Evolutionary conservation across 768 basidiomycete species (phyloP).

Genomic region (Calocera cornea): DNA sequence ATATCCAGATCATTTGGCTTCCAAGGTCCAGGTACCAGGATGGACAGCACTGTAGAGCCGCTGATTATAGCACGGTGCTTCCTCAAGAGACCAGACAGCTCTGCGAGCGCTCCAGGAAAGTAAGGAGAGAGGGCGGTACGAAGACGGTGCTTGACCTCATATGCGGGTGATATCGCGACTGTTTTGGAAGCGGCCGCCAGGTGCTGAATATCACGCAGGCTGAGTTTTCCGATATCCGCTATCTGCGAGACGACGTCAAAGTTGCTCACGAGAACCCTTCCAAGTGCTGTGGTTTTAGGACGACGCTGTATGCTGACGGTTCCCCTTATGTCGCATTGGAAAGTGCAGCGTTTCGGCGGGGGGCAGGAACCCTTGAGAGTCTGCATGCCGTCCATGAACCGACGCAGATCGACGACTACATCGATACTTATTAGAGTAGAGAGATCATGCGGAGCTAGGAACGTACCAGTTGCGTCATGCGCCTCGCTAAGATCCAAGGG

Average conservation of each 20-base stretch:
- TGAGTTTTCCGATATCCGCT: neutral
- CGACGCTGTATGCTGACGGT: neutral
- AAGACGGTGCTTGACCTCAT: neutral
- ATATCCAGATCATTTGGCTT: neutral
- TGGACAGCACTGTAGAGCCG: neutral
- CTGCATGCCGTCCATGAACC: neutral
- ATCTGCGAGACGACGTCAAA: neutral
- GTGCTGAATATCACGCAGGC: neutral
- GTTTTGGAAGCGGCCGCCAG: neutral
- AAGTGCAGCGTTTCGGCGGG: neutral
- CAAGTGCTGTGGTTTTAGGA: neutral
- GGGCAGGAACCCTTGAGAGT: neutral
- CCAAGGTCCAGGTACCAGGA: neutral
- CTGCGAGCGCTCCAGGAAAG: neutral
- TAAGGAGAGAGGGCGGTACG: neutral
- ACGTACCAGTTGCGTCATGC: no score
- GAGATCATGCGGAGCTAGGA: no score
- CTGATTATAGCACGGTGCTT: neutral
- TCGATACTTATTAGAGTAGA: no score
- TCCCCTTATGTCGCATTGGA: neutral
- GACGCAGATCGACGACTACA: no score
- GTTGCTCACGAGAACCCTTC: neutral
- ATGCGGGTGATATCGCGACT: neutral
- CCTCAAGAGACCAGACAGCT: neutral
- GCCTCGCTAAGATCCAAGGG: no score